phyloP scores from a whole-genome alignment of 768 basidiomycete species.

The Mycena haematopus region DNA sequence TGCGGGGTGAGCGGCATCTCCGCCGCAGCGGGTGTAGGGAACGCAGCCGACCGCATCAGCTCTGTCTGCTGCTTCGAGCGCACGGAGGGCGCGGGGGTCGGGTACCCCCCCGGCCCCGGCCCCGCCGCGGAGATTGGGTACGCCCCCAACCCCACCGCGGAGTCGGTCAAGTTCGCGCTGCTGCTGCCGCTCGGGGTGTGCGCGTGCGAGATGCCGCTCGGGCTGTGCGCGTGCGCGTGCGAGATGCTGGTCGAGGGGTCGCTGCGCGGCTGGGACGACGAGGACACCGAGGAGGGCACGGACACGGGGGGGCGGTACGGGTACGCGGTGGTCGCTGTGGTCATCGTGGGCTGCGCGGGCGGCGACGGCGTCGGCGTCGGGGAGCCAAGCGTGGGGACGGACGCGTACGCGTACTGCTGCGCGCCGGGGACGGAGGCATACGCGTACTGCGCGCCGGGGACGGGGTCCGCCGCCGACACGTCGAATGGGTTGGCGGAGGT shows the following conservation, averaged over 20 bases:
- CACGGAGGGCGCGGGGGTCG: slow-evolving; percentile 14
- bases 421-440: not conserved
- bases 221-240: slow-evolving; percentile 1
- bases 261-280: not conserved
- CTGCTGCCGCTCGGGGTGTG: slow-evolving; percentile 10
- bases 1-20: slow-evolving; percentile 8
- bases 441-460: slow-evolving; percentile 10
- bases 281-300: not conserved
- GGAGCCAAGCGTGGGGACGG: not conserved
- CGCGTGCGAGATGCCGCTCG: slow-evolving; percentile 8
- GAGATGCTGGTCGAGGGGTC: not conserved
- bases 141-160: not conserved
- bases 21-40: not conserved
- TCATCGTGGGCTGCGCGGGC: not conserved
- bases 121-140: slow-evolving; percentile 3
- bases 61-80: slow-evolving; percentile 15
- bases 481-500: slow-evolving; percentile 13
- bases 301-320: too few relatives aligned
- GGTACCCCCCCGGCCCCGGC: not conserved
- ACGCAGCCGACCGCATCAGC: not conserved
- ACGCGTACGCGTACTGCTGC: not conserved
- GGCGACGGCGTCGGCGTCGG: not conserved
- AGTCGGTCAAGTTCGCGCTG: not conserved
- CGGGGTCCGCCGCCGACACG: not conserved
- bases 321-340: not conserved